These are phyloP conservation scores for Fusarium sp. DNA, from an alignment of 2,329 filamentous ascomycete genomes.

Conservation along the genomic window DNA sequence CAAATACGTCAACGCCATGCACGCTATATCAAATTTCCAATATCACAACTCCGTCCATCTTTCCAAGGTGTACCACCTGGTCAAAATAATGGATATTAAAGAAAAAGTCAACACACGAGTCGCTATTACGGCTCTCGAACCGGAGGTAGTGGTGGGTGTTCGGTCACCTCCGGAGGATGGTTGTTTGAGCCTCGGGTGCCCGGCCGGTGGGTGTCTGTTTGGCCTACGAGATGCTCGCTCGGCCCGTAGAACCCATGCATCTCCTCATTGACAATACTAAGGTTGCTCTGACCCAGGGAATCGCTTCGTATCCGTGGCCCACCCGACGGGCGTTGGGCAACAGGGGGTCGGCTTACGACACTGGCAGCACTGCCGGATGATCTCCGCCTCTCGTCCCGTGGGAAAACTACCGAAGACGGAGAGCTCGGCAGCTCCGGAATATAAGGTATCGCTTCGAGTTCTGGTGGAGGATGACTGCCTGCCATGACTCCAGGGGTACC, in stretches of 20 bases:
- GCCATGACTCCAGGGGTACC: constrained; percentile 48
- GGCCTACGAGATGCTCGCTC: constrained; percentile 56
- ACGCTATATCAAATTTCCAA: constrained; percentile 19
- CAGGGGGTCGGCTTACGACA: constrained; percentile 43
- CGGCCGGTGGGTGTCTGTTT: constrained; percentile 54
- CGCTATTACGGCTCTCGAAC: neutral
- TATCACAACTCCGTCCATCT: constrained; percentile 8
- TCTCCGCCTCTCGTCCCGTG: constrained; percentile 47
- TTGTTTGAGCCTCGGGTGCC: constrained; percentile 33
- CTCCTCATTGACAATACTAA: constrained; percentile 60
- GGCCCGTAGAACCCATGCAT: constrained; percentile 66
- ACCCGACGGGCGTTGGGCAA: constrained; percentile 49
- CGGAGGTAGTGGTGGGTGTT: constrained; percentile 7
- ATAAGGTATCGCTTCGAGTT: constrained; percentile 57
- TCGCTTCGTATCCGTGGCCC: constrained; percentile 47
- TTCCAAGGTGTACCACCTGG: neutral
- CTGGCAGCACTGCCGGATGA: constrained; percentile 46
- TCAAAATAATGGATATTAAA: neutral
- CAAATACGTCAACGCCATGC: constrained; percentile 23
- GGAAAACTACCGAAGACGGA: constrained; percentile 39
- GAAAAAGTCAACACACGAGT: neutral
- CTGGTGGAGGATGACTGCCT: constrained; percentile 37
- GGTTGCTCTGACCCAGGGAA: constrained; percentile 40
- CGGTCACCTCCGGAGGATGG: neutral
- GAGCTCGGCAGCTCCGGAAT: constrained; percentile 57